Percentiles rank a stretch among this genome's conserved stretches.
phyloP scores from a whole-genome alignment of 345 rosid species.

The Sisymbrium irio region DNA sequence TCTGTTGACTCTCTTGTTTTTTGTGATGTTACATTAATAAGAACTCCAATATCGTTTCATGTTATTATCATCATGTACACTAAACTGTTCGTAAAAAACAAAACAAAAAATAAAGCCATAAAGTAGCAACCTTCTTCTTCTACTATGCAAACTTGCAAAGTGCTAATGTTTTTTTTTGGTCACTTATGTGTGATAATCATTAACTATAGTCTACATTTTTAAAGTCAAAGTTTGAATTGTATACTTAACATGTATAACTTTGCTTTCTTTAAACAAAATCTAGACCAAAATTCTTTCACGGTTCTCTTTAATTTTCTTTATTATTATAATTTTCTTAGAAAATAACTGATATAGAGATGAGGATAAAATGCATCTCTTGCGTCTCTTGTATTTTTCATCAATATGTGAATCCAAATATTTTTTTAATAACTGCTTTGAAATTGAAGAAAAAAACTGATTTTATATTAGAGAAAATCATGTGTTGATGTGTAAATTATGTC shows the following conservation, averaged over 20 bases:
- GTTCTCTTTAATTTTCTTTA: background rate
- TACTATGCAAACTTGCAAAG: too few species aligned
- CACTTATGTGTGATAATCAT: background rate
- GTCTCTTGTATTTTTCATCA: background rate
- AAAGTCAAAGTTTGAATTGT: slow-evolving; percentile 11
- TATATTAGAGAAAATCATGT: too few species aligned
- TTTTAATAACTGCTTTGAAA: too few species aligned
- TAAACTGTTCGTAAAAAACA: background rate
- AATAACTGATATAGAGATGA: background rate
- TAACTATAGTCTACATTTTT: background rate
- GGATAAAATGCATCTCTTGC: too few species aligned
- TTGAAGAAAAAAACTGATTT: too few species aligned
- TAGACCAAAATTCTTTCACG: background rate
- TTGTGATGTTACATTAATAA: background rate
- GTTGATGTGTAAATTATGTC: too few species aligned
- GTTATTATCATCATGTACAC: background rate
- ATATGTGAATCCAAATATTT: background rate
- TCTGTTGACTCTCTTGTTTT: slow-evolving; percentile 6
- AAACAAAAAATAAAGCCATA: background rate
- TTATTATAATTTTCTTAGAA: background rate
- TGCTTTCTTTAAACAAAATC: background rate
- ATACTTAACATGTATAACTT: slow-evolving; percentile 1
- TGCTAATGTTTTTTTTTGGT: background rate
- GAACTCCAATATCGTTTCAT: background rate
- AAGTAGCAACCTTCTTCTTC: background rate